These are phyloP conservation scores for Hortaea werneckii DNA, from an alignment of 2,329 filamentous ascomycete genomes.

Conservation along the genomic window DNA sequence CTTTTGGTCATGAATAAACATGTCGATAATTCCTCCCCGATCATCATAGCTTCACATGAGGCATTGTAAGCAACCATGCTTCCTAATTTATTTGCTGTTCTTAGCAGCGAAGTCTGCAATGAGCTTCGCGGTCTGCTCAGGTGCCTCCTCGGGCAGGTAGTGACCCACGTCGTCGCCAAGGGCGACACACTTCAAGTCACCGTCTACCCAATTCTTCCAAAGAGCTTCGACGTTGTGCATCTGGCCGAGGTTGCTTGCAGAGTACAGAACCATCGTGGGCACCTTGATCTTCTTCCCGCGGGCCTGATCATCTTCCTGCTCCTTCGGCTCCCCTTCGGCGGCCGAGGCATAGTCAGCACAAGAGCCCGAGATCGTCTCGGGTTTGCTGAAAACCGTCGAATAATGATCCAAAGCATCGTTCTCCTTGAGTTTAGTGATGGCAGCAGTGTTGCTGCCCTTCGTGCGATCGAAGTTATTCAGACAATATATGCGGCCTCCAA, in stretches of 20 bases:
- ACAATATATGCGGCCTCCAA: constrained; percentile 33
- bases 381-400: constrained; percentile 31
- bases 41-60: too few relatives aligned
- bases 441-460: constrained; percentile 21
- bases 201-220: constrained; percentile 38
- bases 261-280: constrained; percentile 37
- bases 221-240: constrained; percentile 32
- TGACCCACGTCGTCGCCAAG: constrained; percentile 33
- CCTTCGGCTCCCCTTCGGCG: constrained; percentile 31
- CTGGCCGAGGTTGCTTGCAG: constrained; percentile 31
- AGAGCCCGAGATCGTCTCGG: constrained; percentile 32
- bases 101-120: constrained; percentile 18
- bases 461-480: constrained; percentile 24
- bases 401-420: constrained; percentile 37
- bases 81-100: constrained; percentile 4
- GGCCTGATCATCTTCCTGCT: constrained; percentile 37
- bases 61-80: too few relatives aligned
- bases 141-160: constrained; percentile 39
- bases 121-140: constrained; percentile 23
- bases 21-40: too few relatives aligned
- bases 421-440: constrained; percentile 18
- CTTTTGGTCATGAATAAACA: too few relatives aligned
- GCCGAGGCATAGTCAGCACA: constrained; percentile 41
- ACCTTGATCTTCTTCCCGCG: constrained; percentile 34
- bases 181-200: constrained; percentile 21